These are phyloP conservation scores for Leccinum incarnatum DNA, from an alignment of 768 basidiomycete genomes.

Conservation along the genomic window DNA sequence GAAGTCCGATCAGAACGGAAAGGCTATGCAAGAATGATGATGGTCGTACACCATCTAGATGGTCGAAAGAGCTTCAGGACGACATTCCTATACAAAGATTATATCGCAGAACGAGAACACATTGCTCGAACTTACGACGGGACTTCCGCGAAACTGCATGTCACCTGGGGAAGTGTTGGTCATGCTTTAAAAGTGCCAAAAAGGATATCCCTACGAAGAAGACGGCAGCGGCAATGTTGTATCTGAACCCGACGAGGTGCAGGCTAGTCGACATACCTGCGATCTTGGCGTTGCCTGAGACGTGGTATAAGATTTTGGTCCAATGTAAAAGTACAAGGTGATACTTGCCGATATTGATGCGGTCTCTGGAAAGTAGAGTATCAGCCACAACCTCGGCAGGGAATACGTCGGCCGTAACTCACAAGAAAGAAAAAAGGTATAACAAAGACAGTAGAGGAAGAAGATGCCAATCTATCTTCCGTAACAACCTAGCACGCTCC, in stretches of 20 bases:
- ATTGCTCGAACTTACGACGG: constrained; percentile 32
- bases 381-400: background rate
- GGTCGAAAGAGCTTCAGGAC: constrained; percentile 34
- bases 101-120: background rate
- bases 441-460: constrained; percentile 16
- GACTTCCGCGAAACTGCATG: constrained; percentile 39
- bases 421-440: constrained; percentile 22
- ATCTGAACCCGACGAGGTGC: constrained; percentile 32
- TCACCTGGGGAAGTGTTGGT: constrained; percentile 20
- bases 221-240: constrained; percentile 39
- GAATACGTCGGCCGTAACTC: background rate
- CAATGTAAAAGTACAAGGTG: background rate
- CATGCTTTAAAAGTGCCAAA: background rate
- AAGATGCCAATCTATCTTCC: constrained; percentile 22
- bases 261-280: constrained; percentile 43
- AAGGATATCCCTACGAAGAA: constrained; percentile 32
- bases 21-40: background rate
- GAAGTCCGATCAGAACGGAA: constrained; percentile 7
- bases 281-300: constrained; percentile 40
- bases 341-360: constrained; percentile 42
- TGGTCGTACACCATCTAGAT: constrained; percentile 34
- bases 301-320: background rate
- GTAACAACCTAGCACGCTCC: constrained; percentile 8
- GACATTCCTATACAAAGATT: constrained; percentile 32
- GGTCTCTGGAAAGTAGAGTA: constrained; percentile 31